These are phyloP conservation scores for Trapa bicornis DNA, from an alignment of 345 rosid genomes.

Conservation along the genomic window DNA sequence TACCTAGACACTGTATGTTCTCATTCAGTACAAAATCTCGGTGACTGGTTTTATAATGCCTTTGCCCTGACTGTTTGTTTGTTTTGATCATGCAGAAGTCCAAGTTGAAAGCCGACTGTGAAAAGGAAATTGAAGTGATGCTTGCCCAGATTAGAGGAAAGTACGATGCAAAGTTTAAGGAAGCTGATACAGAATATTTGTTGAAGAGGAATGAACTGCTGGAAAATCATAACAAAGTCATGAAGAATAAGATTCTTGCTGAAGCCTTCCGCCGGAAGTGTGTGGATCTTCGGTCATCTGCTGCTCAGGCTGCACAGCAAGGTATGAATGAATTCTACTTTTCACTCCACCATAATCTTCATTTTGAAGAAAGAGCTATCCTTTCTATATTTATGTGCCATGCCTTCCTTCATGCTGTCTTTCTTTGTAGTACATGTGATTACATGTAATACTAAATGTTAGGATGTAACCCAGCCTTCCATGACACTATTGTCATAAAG, in stretches of 20 bases:
- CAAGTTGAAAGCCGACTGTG: constrained; percentile 30
- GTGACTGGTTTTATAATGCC: not conserved
- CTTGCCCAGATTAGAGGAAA: constrained; percentile 34
- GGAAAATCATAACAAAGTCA: constrained; percentile 20
- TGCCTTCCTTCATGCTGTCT: not conserved
- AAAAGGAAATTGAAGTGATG: constrained; percentile 40
- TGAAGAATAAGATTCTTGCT: constrained; percentile 43
- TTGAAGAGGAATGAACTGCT: constrained; percentile 29
- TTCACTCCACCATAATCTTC: not conserved
- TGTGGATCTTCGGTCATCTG: constrained; percentile 21
- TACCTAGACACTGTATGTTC: constrained; percentile 27
- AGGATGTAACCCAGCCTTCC: not conserved
- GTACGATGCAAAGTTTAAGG: constrained; percentile 29
- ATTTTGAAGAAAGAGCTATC: not conserved
- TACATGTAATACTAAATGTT: not conserved
- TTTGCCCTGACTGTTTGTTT: not conserved
- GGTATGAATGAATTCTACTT: constrained; percentile 19
- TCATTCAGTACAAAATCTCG: not conserved
- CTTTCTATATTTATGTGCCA: not conserved
- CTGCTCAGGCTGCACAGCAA: constrained; percentile 14
- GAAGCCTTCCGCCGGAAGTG: constrained; percentile 45
- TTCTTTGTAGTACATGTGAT: not conserved
- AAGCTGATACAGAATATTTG: constrained; percentile 25
- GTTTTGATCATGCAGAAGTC: constrained; percentile 27
- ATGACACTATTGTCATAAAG: not conserved